phyloP scores from a whole-genome alignment of 225 moss, liverwort and hornwort species.

The Marchantia polymorpha region DNA sequence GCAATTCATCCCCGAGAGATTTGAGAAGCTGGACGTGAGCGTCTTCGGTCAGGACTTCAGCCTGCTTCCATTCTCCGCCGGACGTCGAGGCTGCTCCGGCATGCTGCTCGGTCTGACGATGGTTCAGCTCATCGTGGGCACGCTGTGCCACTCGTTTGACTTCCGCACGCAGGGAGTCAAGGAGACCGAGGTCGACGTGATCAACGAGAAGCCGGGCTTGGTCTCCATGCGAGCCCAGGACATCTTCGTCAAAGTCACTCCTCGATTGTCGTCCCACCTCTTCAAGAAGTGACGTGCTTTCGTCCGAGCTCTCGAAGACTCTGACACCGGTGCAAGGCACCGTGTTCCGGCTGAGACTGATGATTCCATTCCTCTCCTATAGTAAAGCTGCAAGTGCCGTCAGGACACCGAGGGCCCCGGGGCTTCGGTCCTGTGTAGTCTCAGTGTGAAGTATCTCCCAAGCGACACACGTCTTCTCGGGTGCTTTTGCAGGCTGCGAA shows the following conservation, averaged over 20 bases:
- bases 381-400: no score
- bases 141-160: conserved; percentile 53
- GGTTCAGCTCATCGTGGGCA: conserved; percentile 57
- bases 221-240: conserved; percentile 22
- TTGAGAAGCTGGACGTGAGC: conserved; percentile 36
- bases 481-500: no score
- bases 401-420: no score
- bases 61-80: conserved; percentile 66
- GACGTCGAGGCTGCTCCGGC: conserved; percentile 66
- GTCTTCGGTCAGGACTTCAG: conserved; percentile 49
- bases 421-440: no score
- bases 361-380: no score
- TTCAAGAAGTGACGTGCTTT: background rate
- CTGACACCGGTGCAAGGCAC: no score
- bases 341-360: no score
- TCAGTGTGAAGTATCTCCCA: no score
- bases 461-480: no score
- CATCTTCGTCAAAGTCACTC: conserved; percentile 10
- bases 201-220: conserved; percentile 9
- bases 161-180: conserved; percentile 18
- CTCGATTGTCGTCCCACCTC: conserved; percentile 16
- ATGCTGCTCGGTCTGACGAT: conserved; percentile 52
- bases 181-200: conserved; percentile 7
- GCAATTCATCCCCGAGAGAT: conserved; percentile 53
- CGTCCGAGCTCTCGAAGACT: no score